phyloP scores from a whole-genome alignment of 805 yeast species.

The Nakazawaea anatomiae region DNA sequence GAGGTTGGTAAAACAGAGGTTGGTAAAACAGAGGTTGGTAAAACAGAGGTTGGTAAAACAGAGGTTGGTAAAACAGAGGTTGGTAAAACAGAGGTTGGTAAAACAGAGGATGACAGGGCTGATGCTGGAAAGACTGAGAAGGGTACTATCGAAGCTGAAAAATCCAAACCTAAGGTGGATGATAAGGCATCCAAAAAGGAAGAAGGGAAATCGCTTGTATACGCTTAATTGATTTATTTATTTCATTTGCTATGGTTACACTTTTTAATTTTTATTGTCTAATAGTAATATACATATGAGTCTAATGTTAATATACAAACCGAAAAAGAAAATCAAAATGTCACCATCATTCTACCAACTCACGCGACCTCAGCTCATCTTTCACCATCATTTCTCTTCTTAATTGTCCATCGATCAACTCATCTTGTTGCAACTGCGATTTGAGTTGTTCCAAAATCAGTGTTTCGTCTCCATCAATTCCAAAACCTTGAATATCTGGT shows the following conservation, averaged over 20 bases:
- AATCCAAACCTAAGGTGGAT: not conserved
- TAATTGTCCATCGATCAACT: constrained; percentile 17
- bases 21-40: constrained; percentile 8
- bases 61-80: not conserved
- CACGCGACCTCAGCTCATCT: constrained; percentile 32
- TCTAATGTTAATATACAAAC: not conserved
- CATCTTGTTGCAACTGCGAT: constrained; percentile 28
- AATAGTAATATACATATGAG: not conserved
- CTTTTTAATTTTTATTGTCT: not conserved
- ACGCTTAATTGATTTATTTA: not conserved
- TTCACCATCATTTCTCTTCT: constrained; percentile 26
- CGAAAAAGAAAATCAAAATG: no score
- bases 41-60: constrained; percentile 1
- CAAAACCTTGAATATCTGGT: constrained; percentile 45
- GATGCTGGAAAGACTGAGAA: not conserved
- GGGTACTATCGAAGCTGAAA: not conserved
- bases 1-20: not conserved
- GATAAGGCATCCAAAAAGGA: not conserved
- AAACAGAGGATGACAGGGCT: constrained; percentile 1
- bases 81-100: constrained; percentile 8
- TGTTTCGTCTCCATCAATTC: constrained; percentile 32
- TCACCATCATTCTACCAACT: constrained; percentile 15
- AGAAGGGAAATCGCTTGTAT: not conserved
- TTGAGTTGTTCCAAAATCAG: constrained; percentile 27
- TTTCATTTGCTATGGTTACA: not conserved